Percentiles rank a stretch among this genome's conserved stretches.
These are phyloP conservation scores for Aegilops bicornis DNA, from an alignment of 176 grass and related monocot genomes.

Conservation along the genomic window DNA sequence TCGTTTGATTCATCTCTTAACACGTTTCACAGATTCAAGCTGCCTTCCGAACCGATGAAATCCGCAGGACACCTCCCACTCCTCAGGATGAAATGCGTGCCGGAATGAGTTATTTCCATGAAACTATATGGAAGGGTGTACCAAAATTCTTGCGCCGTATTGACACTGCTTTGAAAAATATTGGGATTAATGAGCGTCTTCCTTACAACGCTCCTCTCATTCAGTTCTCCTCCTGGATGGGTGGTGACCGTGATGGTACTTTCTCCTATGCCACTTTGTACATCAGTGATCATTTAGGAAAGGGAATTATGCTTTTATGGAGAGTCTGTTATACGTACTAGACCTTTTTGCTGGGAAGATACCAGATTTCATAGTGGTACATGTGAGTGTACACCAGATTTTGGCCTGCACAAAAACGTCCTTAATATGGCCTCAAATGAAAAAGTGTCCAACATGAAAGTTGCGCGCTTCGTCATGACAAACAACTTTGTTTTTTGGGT, in stretches of 20 bases:
- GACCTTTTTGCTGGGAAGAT: background rate
- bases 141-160: conserved; percentile 98
- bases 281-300: conserved; percentile 2
- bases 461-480: no score
- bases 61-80: conserved; percentile 80
- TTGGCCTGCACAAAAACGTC: no score
- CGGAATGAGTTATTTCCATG: conserved; percentile 98
- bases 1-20: conserved; percentile 26
- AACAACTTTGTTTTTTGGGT: no score
- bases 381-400: background rate
- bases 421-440: no score
- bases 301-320: background rate
- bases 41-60: conserved; percentile 98
- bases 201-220: conserved; percentile 96
- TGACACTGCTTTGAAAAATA: conserved; percentile 93
- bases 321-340: background rate
- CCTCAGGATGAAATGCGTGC: conserved; percentile 99
- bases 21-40: conserved; percentile 72
- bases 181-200: conserved; percentile 89
- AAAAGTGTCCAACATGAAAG: no score
- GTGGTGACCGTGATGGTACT: conserved; percentile 98
- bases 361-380: background rate
- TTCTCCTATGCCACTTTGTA: conserved; percentile 32
- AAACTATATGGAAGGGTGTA: conserved; percentile 98
- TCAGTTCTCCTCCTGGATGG: conserved; percentile 99